Conservation (phyloP, 371 early-diverging fungal genomes). For the Batkoa obscura region DNA sequence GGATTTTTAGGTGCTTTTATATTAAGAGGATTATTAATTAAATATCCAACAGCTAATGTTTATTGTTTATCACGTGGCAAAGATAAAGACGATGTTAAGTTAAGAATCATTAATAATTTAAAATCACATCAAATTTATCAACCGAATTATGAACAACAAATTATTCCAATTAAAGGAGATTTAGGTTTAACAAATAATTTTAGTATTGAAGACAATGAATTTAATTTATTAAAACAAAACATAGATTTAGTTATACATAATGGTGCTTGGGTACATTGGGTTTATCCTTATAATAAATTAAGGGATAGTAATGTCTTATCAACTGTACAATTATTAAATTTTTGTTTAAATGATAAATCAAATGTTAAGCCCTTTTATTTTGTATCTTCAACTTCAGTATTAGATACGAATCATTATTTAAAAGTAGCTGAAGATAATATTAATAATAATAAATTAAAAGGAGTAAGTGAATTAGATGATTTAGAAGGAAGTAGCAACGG, state of each 20-base stretch:
- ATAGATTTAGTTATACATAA: constrained; percentile 83
- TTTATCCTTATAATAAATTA: constrained; percentile 87
- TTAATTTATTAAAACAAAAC: constrained; percentile 33
- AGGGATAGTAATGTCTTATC: constrained; percentile 84
- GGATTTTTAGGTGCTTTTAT: constrained; percentile 95
- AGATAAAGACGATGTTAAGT: constrained; percentile 27
- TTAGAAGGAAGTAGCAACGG: constrained; percentile 67
- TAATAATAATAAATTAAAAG: constrained; percentile 11
- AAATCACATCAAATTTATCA: constrained; percentile 64
- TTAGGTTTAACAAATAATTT: too few relatives aligned
- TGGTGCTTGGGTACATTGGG: constrained; percentile 97
- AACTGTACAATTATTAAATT: constrained; percentile 57
- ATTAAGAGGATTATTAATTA: constrained; percentile 38
- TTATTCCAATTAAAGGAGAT: constrained; percentile 70
- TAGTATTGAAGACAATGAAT: constrained; percentile 32
- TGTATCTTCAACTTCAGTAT: constrained; percentile 89
- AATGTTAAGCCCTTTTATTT: constrained; percentile 75
- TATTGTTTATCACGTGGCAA: constrained; percentile 74
- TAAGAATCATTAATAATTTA: constrained; percentile 46
- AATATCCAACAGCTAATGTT: constrained; percentile 33
- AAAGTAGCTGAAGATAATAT: constrained; percentile 24
- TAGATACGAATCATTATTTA: constrained; percentile 74
- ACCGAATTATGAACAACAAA: constrained; percentile 32
- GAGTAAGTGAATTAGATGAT: constrained; percentile 64
- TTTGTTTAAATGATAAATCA: constrained; percentile 31